Evolutionary conservation across 2,329 filamentous ascomycete genomes (phyloP).

Genomic region (Pestalotiopsis sp.): DNA sequence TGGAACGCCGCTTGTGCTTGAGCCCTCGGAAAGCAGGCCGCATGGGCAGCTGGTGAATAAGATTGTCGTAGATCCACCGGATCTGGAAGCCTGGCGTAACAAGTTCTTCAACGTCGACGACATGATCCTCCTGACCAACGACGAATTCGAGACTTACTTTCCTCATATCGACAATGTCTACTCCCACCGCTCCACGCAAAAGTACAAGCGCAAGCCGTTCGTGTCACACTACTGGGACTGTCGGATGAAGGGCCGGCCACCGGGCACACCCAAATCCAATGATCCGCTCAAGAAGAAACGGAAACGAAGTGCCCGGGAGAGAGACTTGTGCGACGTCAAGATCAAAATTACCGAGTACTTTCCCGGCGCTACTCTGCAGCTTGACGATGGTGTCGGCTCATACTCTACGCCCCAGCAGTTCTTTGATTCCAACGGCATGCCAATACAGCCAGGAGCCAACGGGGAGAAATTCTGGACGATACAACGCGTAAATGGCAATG

Average conservation of each 20-base stretch:
- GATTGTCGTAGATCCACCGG: slow-evolving; percentile 66
- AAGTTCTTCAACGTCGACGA: slow-evolving; percentile 77
- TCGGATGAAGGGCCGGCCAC: slow-evolving; percentile 76
- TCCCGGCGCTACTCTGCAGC: slow-evolving; percentile 49
- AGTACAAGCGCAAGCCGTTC: slow-evolving; percentile 81
- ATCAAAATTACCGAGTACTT: slow-evolving; percentile 85
- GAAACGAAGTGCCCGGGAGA: slow-evolving; percentile 73
- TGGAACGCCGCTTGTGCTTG: slow-evolving; percentile 26
- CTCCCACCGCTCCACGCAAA: slow-evolving; percentile 80
- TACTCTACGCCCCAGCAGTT: slow-evolving; percentile 26
- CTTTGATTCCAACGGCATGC: slow-evolving; percentile 22
- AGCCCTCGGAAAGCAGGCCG: slow-evolving; percentile 42
- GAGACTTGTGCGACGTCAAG: slow-evolving; percentile 83
- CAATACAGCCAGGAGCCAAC: slow-evolving; percentile 41
- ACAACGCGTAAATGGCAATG: slow-evolving; percentile 77
- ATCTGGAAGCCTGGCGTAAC: slow-evolving; percentile 70
- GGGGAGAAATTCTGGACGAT: slow-evolving; percentile 71
- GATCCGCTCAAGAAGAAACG: slow-evolving; percentile 83
- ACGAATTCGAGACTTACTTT: slow-evolving; percentile 82
- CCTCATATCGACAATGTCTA: slow-evolving; percentile 85
- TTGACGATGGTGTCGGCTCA: slow-evolving; percentile 26
- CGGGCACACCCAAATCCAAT: slow-evolving; percentile 77
- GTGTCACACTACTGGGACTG: slow-evolving; percentile 87
- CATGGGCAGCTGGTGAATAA: slow-evolving; percentile 57
- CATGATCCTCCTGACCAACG: slow-evolving; percentile 70